phyloP scores from a whole-genome alignment of 805 yeast genomes.

The Blastobotrys terrestris region DNA sequence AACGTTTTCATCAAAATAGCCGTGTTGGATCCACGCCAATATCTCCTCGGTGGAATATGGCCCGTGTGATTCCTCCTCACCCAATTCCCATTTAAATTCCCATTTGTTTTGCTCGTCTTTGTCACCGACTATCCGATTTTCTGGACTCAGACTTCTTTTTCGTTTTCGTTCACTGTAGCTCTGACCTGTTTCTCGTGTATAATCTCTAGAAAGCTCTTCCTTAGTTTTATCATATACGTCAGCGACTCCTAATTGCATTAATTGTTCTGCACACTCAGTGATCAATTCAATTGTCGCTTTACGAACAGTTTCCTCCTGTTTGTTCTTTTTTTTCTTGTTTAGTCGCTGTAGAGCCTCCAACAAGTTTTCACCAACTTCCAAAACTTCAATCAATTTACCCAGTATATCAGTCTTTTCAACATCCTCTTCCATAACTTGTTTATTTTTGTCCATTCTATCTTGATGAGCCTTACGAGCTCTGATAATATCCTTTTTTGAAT shows the following conservation, averaged over 20 bases:
- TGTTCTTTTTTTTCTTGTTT: conserved; percentile 13
- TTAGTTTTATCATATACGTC: conserved; percentile 48
- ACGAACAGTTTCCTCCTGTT: conserved; percentile 3
- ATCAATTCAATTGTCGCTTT: neutral
- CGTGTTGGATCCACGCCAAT: conserved; percentile 40
- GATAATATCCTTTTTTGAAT: conserved; percentile 33
- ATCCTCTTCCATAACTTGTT: conserved; percentile 7
- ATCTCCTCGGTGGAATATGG: conserved; percentile 46
- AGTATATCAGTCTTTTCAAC: conserved; percentile 24
- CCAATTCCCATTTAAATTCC: conserved; percentile 45
- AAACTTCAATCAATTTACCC: conserved; percentile 33
- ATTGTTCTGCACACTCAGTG: neutral
- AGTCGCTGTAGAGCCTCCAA: conserved; percentile 42
- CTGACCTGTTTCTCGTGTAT: conserved; percentile 39
- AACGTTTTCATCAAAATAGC: conserved; percentile 43
- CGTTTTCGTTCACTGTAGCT: conserved; percentile 25
- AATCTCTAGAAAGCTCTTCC: conserved; percentile 49
- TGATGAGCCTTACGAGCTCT: conserved; percentile 34
- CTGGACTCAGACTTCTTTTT: conserved; percentile 10
- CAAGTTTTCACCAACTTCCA: conserved; percentile 57
- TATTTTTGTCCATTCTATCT: conserved; percentile 19
- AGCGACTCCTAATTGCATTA: neutral
- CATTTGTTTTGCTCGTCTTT: conserved; percentile 34
- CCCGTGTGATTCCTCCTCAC: conserved; percentile 41
- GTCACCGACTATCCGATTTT: too few species aligned